phyloP scores from a whole-genome alignment of 129 eudicot genomes.

The Tagetes patula region DNA sequence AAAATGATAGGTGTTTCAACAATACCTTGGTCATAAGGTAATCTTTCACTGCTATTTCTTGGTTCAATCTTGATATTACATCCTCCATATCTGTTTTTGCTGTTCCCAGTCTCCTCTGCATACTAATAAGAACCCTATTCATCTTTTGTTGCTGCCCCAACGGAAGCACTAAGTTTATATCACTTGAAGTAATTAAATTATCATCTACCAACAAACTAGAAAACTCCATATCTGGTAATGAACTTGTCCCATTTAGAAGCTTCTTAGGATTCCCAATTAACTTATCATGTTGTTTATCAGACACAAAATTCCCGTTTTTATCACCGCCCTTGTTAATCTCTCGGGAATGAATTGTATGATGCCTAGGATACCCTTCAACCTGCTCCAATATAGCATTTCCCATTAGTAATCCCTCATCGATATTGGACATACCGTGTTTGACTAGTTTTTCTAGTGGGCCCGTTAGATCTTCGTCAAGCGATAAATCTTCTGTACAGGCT shows the following conservation, averaged over 20 bases:
- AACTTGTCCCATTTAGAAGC: slow-evolving; percentile 60
- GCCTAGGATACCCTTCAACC: slow-evolving; percentile 64
- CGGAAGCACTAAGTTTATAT: slow-evolving; percentile 57
- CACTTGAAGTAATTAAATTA: slow-evolving; percentile 35
- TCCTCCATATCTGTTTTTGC: slow-evolving; percentile 98
- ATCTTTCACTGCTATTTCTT: slow-evolving; percentile 91
- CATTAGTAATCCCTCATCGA: slow-evolving; percentile 91
- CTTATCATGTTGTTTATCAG: slow-evolving; percentile 46
- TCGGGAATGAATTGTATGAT: slow-evolving; percentile 45
- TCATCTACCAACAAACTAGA: slow-evolving; percentile 44
- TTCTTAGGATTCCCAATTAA: slow-evolving; percentile 46
- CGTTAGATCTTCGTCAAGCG: slow-evolving; percentile 62
- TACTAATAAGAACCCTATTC: slow-evolving; percentile 62
- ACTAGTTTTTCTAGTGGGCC: slow-evolving; percentile 73
- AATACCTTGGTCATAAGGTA: slow-evolving; percentile 89
- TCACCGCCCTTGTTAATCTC: slow-evolving; percentile 35
- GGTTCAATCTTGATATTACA: slow-evolving; percentile 85
- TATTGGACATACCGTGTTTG: slow-evolving; percentile 84
- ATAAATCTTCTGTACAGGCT: slow-evolving; percentile 68
- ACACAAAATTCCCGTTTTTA: slow-evolving; percentile 41
- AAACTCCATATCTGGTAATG: slow-evolving; percentile 53
- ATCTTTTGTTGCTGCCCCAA: slow-evolving; percentile 69
- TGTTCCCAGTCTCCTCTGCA: slow-evolving; percentile 86
- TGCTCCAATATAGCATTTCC: slow-evolving; percentile 92
- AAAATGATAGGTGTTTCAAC: background rate